Evolutionary conservation across 139 green algal genomes (phyloP).

Genomic region (Diplosphaera chodatii): DNA sequence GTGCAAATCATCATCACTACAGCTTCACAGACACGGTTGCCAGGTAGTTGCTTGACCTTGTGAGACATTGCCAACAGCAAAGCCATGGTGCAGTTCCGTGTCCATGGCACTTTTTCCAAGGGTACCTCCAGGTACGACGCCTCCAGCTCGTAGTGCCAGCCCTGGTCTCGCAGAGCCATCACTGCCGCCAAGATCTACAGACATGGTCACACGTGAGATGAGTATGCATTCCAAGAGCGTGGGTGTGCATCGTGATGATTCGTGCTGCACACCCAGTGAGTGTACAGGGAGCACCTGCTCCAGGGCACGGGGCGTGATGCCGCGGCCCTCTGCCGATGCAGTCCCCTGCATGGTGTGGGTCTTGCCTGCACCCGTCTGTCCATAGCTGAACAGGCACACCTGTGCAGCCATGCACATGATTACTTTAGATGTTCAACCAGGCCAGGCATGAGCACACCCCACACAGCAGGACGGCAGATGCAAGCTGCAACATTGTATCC

Average conservation of each 20-base stretch:
- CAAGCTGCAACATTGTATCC: too few relatives aligned
- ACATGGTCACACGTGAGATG: not conserved
- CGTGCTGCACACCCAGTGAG: too few relatives aligned
- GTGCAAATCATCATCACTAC: too few relatives aligned
- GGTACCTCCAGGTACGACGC: constrained; percentile 78
- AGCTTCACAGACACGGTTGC: too few relatives aligned
- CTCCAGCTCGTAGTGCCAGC: constrained; percentile 81
- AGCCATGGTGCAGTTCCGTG: too few relatives aligned
- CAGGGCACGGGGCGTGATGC: constrained; percentile 86
- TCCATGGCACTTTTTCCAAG: too few relatives aligned
- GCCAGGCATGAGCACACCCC: too few relatives aligned
- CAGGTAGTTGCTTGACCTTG: too few relatives aligned
- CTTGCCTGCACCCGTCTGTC: constrained; percentile 95
- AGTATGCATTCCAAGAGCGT: too few relatives aligned
- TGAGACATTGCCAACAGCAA: too few relatives aligned
- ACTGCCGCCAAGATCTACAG: constrained; percentile 63
- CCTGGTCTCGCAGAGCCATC: constrained; percentile 44
- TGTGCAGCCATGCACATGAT: constrained; percentile 22
- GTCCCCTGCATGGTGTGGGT: constrained; percentile 95
- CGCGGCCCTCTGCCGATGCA: constrained; percentile 30
- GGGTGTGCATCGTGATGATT: too few relatives aligned
- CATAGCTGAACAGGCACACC: constrained; percentile 96
- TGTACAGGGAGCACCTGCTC: constrained; percentile 42
- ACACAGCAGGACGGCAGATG: too few relatives aligned
- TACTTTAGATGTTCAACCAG: not conserved